Evolutionary conservation across 2,329 filamentous ascomycete species (phyloP).

Genomic region (Diplodia corticola): DNA sequence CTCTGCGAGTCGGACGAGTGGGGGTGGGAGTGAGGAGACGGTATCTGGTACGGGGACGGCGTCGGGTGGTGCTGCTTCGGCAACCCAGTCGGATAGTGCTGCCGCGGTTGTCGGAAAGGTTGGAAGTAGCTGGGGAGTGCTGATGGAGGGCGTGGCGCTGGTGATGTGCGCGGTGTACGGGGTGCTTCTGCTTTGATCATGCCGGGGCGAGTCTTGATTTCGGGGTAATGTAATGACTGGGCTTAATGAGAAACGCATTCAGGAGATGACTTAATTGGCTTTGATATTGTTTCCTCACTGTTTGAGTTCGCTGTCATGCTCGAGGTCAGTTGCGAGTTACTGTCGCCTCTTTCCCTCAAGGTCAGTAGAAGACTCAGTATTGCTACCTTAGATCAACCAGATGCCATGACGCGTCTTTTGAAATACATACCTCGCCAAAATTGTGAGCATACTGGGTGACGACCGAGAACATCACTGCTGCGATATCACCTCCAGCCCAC

Average conservation of each 20-base stretch:
- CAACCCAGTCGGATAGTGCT: not conserved
- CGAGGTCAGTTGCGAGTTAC: not conserved
- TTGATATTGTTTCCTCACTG: not conserved
- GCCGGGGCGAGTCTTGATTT: not conserved
- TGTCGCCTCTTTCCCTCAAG: not conserved
- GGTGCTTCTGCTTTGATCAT: not conserved
- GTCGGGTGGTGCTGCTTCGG: not conserved
- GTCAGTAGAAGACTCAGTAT: not conserved
- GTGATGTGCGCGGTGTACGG: not conserved
- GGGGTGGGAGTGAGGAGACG: not conserved
- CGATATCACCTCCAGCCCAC: not conserved
- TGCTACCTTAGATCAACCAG: not conserved
- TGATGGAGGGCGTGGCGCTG: not conserved
- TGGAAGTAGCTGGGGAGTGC: not conserved
- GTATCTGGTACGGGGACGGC: not conserved
- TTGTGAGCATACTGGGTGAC: not conserved
- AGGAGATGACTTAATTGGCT: not conserved
- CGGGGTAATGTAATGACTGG: not conserved
- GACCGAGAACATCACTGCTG: not conserved
- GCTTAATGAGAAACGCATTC: not conserved
- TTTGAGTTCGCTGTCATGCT: not conserved
- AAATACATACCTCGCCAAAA: not conserved
- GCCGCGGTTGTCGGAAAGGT: not conserved
- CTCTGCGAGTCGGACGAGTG: not conserved
- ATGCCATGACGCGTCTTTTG: not conserved